Evolutionary conservation across 2,329 filamentous ascomycete genomes (phyloP).

Genomic region (Cladobotryum protrusum): DNA sequence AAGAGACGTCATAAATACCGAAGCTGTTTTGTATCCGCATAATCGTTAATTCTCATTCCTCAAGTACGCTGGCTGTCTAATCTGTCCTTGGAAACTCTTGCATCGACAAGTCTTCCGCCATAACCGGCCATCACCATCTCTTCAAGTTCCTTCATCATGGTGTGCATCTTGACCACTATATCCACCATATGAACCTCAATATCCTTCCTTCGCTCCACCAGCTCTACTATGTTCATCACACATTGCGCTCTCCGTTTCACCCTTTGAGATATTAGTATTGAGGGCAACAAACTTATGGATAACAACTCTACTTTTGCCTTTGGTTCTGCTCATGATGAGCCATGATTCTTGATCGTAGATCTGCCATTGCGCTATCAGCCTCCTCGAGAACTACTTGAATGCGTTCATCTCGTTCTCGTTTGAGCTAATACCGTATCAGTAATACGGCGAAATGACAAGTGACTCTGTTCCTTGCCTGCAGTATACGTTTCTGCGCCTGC

Average conservation of each 20-base stretch:
- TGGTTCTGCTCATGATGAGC: constrained; percentile 19
- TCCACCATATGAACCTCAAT: constrained; percentile 24
- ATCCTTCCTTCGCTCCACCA: constrained; percentile 18
- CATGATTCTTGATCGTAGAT: constrained; percentile 18
- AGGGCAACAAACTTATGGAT: neutral
- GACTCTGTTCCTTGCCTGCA: constrained; percentile 14
- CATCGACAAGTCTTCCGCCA: constrained; percentile 21
- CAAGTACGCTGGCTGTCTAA: neutral
- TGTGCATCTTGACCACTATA: constrained; percentile 17
- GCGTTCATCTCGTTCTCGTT: constrained; percentile 22
- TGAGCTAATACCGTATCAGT: constrained; percentile 20
- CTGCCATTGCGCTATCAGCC: constrained; percentile 18
- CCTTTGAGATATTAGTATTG: constrained; percentile 10
- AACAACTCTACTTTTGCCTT: constrained; percentile 17
- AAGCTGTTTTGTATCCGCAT: too few relatives aligned
- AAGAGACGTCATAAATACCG: neutral
- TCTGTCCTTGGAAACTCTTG: constrained; percentile 8
- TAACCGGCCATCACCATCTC: constrained; percentile 25
- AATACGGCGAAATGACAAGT: neutral
- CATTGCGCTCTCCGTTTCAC: constrained; percentile 11
- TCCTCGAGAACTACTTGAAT: constrained; percentile 20
- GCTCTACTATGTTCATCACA: constrained; percentile 16
- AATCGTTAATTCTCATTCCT: too few relatives aligned
- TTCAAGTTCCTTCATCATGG: constrained; percentile 19
- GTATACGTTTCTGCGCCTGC: constrained; percentile 23